Evolutionary conservation across 768 basidiomycete genomes (phyloP).

Genomic region (Trametes cinnabarina): DNA sequence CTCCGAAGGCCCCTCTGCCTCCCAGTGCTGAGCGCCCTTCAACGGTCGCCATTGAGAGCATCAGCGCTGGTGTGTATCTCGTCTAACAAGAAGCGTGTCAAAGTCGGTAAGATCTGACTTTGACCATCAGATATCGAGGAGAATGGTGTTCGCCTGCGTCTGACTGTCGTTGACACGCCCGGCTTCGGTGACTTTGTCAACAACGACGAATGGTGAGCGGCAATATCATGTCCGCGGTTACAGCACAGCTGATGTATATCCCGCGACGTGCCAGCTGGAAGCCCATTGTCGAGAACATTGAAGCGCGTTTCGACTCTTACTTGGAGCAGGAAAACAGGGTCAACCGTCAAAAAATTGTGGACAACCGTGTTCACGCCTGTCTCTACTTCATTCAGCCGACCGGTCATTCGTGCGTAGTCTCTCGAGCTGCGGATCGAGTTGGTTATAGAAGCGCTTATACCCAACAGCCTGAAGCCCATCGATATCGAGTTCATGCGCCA

Average conservation of each 20-base stretch:
- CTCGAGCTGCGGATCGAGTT: not conserved
- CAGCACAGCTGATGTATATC: constrained; percentile 17
- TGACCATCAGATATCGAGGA: constrained; percentile 89
- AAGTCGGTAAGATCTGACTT: not conserved
- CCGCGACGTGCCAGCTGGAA: constrained; percentile 69
- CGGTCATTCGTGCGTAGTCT: constrained; percentile 81
- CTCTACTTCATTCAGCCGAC: constrained; percentile 99
- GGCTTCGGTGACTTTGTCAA: constrained; percentile 99
- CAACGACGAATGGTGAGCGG: constrained; percentile 88
- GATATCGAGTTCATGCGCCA: constrained; percentile 99
- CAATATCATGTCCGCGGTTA: constrained; percentile 11
- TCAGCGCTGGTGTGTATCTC: constrained; percentile 77
- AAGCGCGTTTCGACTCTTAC: constrained; percentile 95
- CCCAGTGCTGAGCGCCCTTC: constrained; percentile 85
- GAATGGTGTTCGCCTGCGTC: constrained; percentile 91
- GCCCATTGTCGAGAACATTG: constrained; percentile 97
- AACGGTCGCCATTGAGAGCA: constrained; percentile 98
- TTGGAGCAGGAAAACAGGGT: constrained; percentile 99
- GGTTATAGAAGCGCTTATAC: constrained; percentile 4
- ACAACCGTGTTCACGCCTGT: constrained; percentile 98
- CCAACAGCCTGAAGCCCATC: constrained; percentile 86
- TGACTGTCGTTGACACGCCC: constrained; percentile 99
- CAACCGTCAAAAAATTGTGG: constrained; percentile 88
- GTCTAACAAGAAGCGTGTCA: not conserved
- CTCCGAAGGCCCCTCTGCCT: constrained; percentile 77